phyloP scores from a whole-genome alignment of 2,329 filamentous ascomycete species.

The Alternaria viburni region DNA sequence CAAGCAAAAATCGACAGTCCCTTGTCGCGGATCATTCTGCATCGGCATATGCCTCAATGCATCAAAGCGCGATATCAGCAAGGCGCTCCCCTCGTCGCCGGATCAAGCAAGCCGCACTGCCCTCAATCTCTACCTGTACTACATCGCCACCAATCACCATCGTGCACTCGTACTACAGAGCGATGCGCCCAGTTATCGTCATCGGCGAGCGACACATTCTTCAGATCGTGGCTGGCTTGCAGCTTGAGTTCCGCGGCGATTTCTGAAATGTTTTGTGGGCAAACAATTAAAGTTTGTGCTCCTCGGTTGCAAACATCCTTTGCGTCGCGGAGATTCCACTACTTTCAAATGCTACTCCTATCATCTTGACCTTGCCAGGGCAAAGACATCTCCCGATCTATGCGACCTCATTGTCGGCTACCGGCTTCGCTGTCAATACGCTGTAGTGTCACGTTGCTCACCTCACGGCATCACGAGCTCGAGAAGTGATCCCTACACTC shows the following conservation, averaged over 20 bases:
- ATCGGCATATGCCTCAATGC: background rate
- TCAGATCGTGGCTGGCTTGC: constrained; percentile 2
- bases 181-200: constrained; percentile 9
- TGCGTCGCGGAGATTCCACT: background rate
- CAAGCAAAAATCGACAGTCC: constrained; percentile 2
- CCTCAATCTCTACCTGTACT: constrained; percentile 11
- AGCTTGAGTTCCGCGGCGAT: background rate
- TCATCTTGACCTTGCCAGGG: background rate
- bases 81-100: constrained; percentile 5
- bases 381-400: background rate
- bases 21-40: background rate
- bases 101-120: constrained; percentile 11
- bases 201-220: constrained; percentile 8
- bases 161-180: constrained; percentile 11
- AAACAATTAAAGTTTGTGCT: background rate
- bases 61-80: constrained; percentile 7
- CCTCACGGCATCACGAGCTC: constrained; percentile 23
- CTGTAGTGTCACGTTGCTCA: constrained; percentile 31
- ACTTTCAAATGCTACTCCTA: background rate
- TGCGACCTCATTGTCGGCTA: constrained; percentile 3
- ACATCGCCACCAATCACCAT: constrained; percentile 10
- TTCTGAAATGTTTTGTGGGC: background rate
- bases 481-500: constrained; percentile 23
- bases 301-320: background rate
- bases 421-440: constrained; percentile 18